Conservation (phyloP, 2,329 filamentous ascomycete species). For the Exophiala viscosa region DNA sequence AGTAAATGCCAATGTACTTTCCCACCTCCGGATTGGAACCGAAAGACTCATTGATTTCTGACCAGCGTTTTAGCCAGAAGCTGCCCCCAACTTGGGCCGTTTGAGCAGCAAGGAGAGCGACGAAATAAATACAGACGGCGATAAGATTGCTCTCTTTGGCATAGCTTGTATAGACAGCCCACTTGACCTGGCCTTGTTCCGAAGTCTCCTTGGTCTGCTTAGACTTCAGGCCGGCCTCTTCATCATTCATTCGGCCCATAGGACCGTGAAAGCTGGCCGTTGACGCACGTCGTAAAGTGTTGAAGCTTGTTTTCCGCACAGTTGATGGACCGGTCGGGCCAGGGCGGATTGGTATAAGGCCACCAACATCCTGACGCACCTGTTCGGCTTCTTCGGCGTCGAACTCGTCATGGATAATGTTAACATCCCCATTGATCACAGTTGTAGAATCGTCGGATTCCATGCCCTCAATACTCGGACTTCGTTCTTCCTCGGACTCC, state of each 20-base stretch:
- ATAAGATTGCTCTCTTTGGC: conserved; percentile 88
- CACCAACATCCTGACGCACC: conserved; percentile 67
- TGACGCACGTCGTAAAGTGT: conserved; percentile 82
- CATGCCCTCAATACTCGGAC: conserved; percentile 40
- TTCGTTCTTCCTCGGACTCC: conserved; percentile 30
- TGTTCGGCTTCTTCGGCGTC: conserved; percentile 55
- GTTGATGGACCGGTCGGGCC: conserved; percentile 40
- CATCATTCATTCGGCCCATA: conserved; percentile 77
- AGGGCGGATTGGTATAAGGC: conserved; percentile 70
- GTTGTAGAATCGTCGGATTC: conserved; percentile 61
- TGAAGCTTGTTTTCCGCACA: conserved; percentile 65
- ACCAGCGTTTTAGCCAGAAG: conserved; percentile 92
- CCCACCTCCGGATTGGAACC: conserved; percentile 72
- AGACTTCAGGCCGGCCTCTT: conserved; percentile 70
- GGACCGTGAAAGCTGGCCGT: conserved; percentile 85
- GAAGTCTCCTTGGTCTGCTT: conserved; percentile 82
- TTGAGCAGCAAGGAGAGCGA: conserved; percentile 75
- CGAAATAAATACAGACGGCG: conserved; percentile 76
- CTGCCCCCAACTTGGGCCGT: conserved; percentile 77
- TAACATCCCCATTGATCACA: conserved; percentile 44
- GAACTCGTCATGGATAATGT: conserved; percentile 48
- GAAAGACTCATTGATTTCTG: conserved; percentile 68
- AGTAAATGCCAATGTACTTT: conserved; percentile 93
- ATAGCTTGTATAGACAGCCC: conserved; percentile 90
- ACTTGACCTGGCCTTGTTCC: conserved; percentile 97